Percentiles rank a stretch among this genome's conserved stretches.
These are phyloP conservation scores for Suillus subluteus DNA, from an alignment of 768 basidiomycete species.

Conservation along the genomic window DNA sequence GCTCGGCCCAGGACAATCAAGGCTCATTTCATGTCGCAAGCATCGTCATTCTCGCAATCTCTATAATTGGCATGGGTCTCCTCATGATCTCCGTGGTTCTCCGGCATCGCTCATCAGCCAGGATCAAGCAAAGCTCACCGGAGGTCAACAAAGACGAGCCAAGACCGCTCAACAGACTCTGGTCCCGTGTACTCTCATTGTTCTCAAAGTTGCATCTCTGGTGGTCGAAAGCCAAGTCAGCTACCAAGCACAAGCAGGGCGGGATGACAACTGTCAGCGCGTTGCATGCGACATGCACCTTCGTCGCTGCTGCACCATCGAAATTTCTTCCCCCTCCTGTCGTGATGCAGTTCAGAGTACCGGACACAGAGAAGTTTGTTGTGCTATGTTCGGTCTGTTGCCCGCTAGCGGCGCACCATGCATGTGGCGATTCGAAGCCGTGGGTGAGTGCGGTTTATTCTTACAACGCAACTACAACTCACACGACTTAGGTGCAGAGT, in stretches of 20 bases:
- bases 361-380: slow-evolving; percentile 18
- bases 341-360: slow-evolving; percentile 27
- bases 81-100: slow-evolving; percentile 24
- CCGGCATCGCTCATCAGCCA: slow-evolving; percentile 19
- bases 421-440: background rate
- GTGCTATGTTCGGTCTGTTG: slow-evolving; percentile 1
- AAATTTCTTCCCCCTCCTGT: slow-evolving; percentile 25
- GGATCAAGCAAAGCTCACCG: background rate
- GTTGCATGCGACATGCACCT: slow-evolving; percentile 25
- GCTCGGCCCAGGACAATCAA: background rate
- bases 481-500: background rate
- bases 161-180: background rate
- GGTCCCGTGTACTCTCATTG: slow-evolving; percentile 2
- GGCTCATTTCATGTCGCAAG: slow-evolving; percentile 18
- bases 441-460: background rate
- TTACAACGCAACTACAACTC: background rate
- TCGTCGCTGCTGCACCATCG: slow-evolving; percentile 31
- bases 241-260: slow-evolving; percentile 3
- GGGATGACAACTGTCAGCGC: slow-evolving; percentile 24
- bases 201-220: slow-evolving; percentile 10
- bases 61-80: slow-evolving; percentile 23
- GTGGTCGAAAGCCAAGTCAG: background rate
- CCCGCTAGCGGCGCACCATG: background rate
- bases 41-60: slow-evolving; percentile 23
- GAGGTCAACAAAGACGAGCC: background rate